A percentile compares a stretch with the other conserved stretches of the same genome.
Conservation (phyloP, 1,284 basidiomycete species). For the Leccinum subspadiceum region DNA sequence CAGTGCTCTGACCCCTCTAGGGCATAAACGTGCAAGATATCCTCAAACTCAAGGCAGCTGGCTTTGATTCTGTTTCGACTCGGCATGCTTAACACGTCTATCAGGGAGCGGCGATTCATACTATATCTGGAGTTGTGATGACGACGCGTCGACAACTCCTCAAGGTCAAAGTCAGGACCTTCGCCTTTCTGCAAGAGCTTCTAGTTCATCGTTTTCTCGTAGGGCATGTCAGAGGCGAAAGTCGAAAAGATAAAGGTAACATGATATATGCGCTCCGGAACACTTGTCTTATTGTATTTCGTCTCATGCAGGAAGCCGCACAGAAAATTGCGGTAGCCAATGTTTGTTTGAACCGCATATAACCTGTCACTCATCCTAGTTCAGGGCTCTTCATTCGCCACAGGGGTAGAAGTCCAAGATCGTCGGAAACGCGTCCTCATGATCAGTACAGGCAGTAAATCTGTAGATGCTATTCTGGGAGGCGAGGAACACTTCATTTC, state of each 20-base stretch:
- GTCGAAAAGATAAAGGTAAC: conserved; percentile 91
- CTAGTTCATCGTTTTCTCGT: conserved; percentile 2
- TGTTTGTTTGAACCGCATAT: neutral
- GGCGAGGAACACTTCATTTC: conserved; percentile 43
- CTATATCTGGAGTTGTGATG: conserved; percentile 80
- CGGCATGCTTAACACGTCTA: conserved; percentile 4
- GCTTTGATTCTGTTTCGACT: neutral
- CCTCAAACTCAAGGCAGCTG: conserved; percentile 77
- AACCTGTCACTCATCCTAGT: conserved; percentile 2
- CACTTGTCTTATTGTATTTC: conserved; percentile 1
- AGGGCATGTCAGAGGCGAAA: conserved; percentile 89
- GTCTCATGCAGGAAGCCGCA: conserved; percentile 68
- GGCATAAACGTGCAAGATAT: conserved; percentile 96
- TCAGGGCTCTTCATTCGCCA: conserved; percentile 84
- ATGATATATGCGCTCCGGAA: conserved; percentile 25
- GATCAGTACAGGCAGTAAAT: conserved; percentile 90
- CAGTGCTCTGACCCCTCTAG: conserved; percentile 39
- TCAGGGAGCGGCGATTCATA: conserved; percentile 72
- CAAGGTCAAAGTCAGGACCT: conserved; percentile 77
- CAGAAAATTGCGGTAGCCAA: conserved; percentile 71
- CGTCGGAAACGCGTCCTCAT: conserved; percentile 75
- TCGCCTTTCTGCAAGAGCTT: conserved; percentile 12
- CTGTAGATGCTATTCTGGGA: conserved; percentile 84
- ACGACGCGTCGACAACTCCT: conserved; percentile 83
- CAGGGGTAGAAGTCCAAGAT: conserved; percentile 85